Base-by-base conservation (phyloP, 2,329 filamentous ascomycete genomes). In the Rhexocercosporidium sp. region DNA sequence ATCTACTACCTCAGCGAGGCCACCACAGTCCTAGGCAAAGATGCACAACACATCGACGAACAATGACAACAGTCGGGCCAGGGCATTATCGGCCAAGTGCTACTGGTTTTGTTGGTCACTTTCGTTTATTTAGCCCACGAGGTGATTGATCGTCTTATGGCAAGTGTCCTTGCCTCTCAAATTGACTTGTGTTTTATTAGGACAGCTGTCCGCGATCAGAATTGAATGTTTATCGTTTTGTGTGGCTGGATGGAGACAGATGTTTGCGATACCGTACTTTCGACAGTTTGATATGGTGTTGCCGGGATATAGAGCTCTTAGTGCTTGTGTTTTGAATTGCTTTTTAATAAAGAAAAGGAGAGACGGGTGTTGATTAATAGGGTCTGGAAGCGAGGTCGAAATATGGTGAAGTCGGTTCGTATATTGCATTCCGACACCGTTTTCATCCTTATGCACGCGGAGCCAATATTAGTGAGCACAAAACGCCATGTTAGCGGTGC, bases 11-110 rank as follows among this genome's bases (percentile, higher is more conserved):
- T 54, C 56, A 44, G 61, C 60, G 20, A 74, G 62, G 12, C 68
- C 65, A 27, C 69, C 29, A 57, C 71, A 71, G 59, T 76, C 71
- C 37, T 74, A 49, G 22, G 68, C 65, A 61, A 76, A 75, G 53
- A 75, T 71, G 51, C 66, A 74, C 22, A 76, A 47, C 14, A 76
- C 64, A 53, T 76, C 65, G 47, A 61, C 63, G 54, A 76, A 76
- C 31, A 71, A 54, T 37, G 67, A 71, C 5, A 73, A 49, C 16
- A 75, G 57, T 54, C 69, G 62, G 34, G 71, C 59, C 22, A 64
- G 49, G 47, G 69, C 20, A 64, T 62, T 47, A 53, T 70, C 62
- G 18, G 59, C 41, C 44, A 71, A 41, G 29, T 65, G 37, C 20
- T 67, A 54, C 29, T 56, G 53, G 20, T 18, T 46, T 47, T 62